Base-by-base conservation (phyloP, 306 rosid species). In the Corylus heterophylla region DNA sequence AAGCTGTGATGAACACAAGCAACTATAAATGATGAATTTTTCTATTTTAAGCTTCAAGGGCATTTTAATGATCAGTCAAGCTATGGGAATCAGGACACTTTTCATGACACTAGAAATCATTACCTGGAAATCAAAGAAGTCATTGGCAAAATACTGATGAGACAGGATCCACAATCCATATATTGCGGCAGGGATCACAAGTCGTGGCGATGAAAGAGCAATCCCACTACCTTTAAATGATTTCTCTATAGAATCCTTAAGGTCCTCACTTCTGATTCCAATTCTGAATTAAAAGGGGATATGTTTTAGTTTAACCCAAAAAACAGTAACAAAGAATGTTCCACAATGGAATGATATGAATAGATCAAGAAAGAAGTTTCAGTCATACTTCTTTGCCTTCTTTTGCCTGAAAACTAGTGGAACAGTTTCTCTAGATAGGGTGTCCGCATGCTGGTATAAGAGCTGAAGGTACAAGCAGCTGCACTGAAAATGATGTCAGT, bases 401-500 rank as follows among this genome's bases (percentile, higher is more conserved):
- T 86, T 94, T 84, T 84, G 92, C 83, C 35, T 83, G 89, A 94
- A 92, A 77, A 92, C 87, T 84, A 83, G 83, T 61, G 98, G 97
- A 81, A 94, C 87, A 54, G 73, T 61, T 77, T 94, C 97, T 78
- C 86, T 83, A 62, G 97, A 91, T 73, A 94, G 70, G 78, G 81
- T 92, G 86, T 94, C 98, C 1, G 86, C 91, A 50, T 91, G 91
- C 81, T 56, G 87, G 87, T 82, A 94, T 83, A 94, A 86, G 80
- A 94, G 97, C 82, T 87, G 90, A 83, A 94, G 98, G 90, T 91
- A 94, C 90, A 94, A 83, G 89, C 89, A 92, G 78, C 97, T 94
- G 91, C 87, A 81, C 69, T 72, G 71, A 51, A 77, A 80, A 84
- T 76, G 63, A 70, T 62, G 73, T 71, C 75, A 81, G 71, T 81